phyloP scores from a whole-genome alignment of 345 rosid genomes.

The rapeseed (Brassica napus) region DNA sequence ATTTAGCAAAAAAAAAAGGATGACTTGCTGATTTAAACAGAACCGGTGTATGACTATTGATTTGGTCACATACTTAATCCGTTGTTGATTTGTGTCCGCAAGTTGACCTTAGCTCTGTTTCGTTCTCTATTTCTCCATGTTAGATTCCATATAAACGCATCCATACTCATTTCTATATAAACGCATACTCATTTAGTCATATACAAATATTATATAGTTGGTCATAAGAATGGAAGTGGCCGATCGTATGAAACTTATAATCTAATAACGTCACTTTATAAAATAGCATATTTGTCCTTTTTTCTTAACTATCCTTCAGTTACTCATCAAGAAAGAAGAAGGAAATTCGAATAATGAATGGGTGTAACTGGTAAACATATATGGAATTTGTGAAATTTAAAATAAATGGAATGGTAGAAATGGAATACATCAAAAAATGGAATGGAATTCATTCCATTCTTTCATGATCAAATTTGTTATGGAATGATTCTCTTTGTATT shows the following conservation, averaged over 20 bases:
- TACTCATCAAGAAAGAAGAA: background rate
- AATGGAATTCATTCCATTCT: too few relatives aligned
- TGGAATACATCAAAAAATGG: too few relatives aligned
- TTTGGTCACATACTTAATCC: slow-evolving; percentile 6
- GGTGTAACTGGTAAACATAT: too few relatives aligned
- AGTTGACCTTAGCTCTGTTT: slow-evolving; percentile 36
- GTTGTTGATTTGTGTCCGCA: slow-evolving; percentile 30
- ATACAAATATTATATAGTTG: background rate
- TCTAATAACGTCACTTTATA: too few relatives aligned
- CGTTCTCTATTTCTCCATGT: slow-evolving; percentile 33
- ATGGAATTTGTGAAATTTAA: too few relatives aligned
- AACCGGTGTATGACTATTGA: slow-evolving; percentile 14
- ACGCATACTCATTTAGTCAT: background rate
- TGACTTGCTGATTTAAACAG: slow-evolving; percentile 44
- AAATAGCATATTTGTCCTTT: too few relatives aligned
- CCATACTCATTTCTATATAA: background rate
- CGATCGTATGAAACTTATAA: background rate
- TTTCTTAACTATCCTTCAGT: background rate
- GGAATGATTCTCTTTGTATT: too few relatives aligned
- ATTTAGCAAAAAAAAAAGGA: slow-evolving; percentile 13
- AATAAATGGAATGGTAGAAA: too few relatives aligned
- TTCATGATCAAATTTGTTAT: too few relatives aligned
- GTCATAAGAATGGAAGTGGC: background rate
- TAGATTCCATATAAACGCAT: slow-evolving; percentile 8
- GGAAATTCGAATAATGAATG: background rate